These are phyloP conservation scores for Aspergillus funiculosus DNA, from an alignment of 495 filamentous ascomycete genomes.

Conservation along the genomic window DNA sequence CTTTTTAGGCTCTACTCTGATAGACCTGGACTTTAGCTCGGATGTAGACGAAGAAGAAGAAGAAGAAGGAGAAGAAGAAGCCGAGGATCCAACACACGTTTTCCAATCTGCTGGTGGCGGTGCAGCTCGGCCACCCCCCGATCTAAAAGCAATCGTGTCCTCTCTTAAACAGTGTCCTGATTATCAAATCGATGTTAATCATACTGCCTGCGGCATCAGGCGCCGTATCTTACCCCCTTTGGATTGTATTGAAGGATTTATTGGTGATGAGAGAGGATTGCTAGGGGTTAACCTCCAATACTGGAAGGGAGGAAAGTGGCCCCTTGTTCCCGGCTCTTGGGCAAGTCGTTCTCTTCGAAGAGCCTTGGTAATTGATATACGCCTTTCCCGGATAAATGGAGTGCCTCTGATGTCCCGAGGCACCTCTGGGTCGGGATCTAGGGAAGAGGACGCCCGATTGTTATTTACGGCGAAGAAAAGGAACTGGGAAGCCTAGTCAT, in stretches of 20 bases:
- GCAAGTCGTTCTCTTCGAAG: conserved; percentile 18
- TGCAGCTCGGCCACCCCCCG: conserved; percentile 24
- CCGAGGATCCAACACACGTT: not conserved
- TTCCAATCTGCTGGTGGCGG: conserved; percentile 1
- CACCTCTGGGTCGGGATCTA: conserved; percentile 3
- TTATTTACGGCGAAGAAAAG: conserved; percentile 39
- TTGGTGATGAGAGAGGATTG: conserved; percentile 65
- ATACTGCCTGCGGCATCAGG: conserved; percentile 71
- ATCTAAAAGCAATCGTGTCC: conserved; percentile 48
- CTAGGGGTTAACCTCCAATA: conserved; percentile 56
- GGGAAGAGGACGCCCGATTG: conserved; percentile 31
- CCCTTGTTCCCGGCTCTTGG: conserved; percentile 24
- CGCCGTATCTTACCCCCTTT: conserved; percentile 61
- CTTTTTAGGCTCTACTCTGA: conserved; percentile 45
- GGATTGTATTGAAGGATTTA: conserved; percentile 54
- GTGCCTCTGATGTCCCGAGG: conserved; percentile 18
- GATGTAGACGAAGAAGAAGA: conserved; percentile 22
- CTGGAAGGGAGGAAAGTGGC: conserved; percentile 15
- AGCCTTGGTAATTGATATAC: conserved; percentile 29
- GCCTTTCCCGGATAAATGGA: conserved; percentile 26
- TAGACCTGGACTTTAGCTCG: conserved; percentile 34
- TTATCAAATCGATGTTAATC: conserved; percentile 75
- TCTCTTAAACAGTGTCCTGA: conserved; percentile 57
- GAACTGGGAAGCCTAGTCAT: conserved; percentile 35
- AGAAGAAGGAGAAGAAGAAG: not conserved